Evolutionary conservation across 2,329 filamentous ascomycete genomes (phyloP), one percentile per base, ranked within the genome.

Genomic region (Didymella segeticola): DNA sequence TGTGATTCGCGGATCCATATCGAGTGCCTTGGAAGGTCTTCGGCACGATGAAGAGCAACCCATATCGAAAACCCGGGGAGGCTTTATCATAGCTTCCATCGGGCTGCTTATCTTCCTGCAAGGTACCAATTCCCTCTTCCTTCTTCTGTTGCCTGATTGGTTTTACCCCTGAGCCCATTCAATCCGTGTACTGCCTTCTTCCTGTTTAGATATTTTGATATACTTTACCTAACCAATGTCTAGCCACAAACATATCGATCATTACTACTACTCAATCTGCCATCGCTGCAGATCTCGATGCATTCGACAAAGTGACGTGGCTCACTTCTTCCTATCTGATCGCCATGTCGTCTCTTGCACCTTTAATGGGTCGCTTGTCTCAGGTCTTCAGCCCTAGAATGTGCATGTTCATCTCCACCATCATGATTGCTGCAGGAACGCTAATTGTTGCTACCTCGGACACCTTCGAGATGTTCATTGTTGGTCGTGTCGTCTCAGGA

Each of bases 231-330:
- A 50, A 69, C 63, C 14, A 41, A 14, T 30, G 9, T 22, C 39
- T 53, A 82, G 81, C 82, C 14, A 81, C 83, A 57, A 95, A 95
- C 67, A 90, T 93, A 75, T 90, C 87, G 11, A 86, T 91, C 62
- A 87, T 96, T 69, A 90, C 89, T 5, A 93, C 91, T 50, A 89
- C 89, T 1, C 91, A 95, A 75, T 90, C 87, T 7, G 80, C 81
- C 43, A 90, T 96, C 60, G 90, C 90, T 2, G 83, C 82, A 7
- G 90, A 93, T 60, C 79, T 96, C 2, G 81, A 90, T 73, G 85
- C 89, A 1, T 92, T 91, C 66, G 85, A 87, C 50, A 79, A 86
- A 49, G 86, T 86, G 29, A 89, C 86, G 72, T 96, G 90, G 90
- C 91, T 95, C 70, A 91, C 89, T 7, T 90, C 89, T 26, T 81